Evolutionary conservation across 148 eudicot genomes (phyloP).

Genomic region (Beta vulgaris): DNA sequence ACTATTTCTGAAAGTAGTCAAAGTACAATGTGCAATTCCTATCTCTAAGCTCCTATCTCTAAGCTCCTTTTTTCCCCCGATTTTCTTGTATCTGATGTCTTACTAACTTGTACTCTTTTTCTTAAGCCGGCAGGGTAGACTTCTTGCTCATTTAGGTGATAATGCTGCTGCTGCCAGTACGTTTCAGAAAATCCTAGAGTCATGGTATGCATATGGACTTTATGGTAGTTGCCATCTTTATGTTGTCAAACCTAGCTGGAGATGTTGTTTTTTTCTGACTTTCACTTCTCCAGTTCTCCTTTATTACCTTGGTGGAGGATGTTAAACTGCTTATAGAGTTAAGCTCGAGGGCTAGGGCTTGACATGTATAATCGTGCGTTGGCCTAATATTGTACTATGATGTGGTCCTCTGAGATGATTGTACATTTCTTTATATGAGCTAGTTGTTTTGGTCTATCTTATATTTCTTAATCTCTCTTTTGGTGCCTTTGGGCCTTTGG

Average conservation of each 20-base stretch:
- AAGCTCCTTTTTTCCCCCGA: background rate
- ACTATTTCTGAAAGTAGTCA: background rate
- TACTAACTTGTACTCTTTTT: slow-evolving; percentile 57
- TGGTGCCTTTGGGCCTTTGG: background rate
- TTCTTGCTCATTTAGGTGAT: slow-evolving; percentile 94
- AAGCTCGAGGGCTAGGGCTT: background rate
- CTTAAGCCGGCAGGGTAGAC: slow-evolving; percentile 99
- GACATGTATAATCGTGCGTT: background rate
- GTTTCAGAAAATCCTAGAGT: slow-evolving; percentile 68
- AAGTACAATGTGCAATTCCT: background rate
- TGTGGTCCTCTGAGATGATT: background rate
- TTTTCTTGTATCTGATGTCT: slow-evolving; percentile 24
- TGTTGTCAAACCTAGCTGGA: background rate
- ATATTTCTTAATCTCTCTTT: background rate
- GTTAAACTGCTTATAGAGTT: background rate
- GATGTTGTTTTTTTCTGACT: slow-evolving; percentile 7
- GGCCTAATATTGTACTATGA: background rate
- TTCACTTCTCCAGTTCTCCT: background rate
- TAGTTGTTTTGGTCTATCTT: background rate
- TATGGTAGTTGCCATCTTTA: background rate
- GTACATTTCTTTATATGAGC: background rate
- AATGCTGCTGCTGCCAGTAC: slow-evolving; percentile 67
- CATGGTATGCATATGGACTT: slow-evolving; percentile 56
- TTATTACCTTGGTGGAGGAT: background rate
- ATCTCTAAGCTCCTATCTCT: background rate